phyloP scores from a whole-genome alignment of 2,329 filamentous ascomycete genomes.

The Trichophyton simii region DNA sequence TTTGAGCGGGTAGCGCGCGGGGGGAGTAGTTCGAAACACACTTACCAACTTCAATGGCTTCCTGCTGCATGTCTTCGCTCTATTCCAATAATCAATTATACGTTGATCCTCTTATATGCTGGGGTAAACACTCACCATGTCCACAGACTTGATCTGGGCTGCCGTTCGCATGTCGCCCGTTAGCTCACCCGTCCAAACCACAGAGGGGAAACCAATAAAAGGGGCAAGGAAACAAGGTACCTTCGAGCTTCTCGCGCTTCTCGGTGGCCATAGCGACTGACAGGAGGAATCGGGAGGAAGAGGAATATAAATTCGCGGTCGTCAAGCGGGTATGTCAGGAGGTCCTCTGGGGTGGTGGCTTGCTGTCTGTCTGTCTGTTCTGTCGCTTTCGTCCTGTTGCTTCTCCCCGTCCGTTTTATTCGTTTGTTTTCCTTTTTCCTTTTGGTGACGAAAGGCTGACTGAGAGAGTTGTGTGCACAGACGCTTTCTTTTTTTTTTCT shows the following conservation, averaged over 20 bases:
- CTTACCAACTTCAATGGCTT: constrained; percentile 91
- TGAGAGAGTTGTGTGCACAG: not conserved
- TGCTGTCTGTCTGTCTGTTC: not conserved
- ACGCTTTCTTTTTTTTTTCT: not conserved
- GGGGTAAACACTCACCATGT: constrained; percentile 59
- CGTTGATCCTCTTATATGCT: constrained; percentile 8
- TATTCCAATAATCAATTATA: constrained; percentile 28
- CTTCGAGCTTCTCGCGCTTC: constrained; percentile 63
- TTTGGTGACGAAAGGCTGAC: constrained; percentile 2
- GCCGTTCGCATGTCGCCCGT: constrained; percentile 6
- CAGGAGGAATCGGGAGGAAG: not conserved
- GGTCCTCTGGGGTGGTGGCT: not conserved
- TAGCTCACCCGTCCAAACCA: not conserved
- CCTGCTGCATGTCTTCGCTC: constrained; percentile 95
- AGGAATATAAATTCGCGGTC: not conserved
- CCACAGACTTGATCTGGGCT: constrained; percentile 96
- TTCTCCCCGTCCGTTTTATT: not conserved
- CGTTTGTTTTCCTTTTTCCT: not conserved
- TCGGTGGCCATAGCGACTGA: constrained; percentile 34
- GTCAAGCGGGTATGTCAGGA: not conserved
- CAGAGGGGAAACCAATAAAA: constrained; percentile 5
- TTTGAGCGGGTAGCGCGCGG: not conserved
- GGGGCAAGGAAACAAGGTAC: constrained; percentile 29
- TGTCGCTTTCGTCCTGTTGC: not conserved
- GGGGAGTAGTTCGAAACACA: not conserved